Percentiles rank a stretch among this genome's conserved stretches.
Evolutionary conservation across 148 eudicot species (phyloP).

Genomic region (Heliosperma pusillum): DNA sequence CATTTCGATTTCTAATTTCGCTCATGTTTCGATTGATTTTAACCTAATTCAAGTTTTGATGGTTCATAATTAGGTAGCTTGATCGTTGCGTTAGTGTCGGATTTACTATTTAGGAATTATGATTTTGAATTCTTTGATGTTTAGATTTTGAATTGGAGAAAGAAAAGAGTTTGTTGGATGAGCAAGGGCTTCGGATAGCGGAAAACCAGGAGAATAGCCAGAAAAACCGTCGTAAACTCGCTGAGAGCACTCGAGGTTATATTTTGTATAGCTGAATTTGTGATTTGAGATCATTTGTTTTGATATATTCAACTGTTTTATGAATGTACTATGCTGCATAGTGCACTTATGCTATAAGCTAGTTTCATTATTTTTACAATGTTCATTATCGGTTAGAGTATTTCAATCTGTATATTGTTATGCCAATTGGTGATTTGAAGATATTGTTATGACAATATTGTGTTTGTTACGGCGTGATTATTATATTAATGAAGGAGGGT

Average conservation of each 20-base stretch:
- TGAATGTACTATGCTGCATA: not conserved
- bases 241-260: conserved; percentile 95
- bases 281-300: not conserved
- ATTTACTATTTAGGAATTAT: not conserved
- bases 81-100: not conserved
- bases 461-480: not conserved
- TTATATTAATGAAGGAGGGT: not conserved
- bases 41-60: not conserved
- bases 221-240: conserved; percentile 92
- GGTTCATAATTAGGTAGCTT: not conserved
- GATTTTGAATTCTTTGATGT: conserved; percentile 9
- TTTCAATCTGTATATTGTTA: not conserved
- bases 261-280: not conserved
- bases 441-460: not conserved
- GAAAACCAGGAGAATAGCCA: conserved; percentile 98
- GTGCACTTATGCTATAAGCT: not conserved
- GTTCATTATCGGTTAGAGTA: not conserved
- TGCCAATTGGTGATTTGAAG: not conserved
- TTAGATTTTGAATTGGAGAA: conserved; percentile 95
- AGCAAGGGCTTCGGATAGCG: conserved; percentile 93
- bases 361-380: not conserved
- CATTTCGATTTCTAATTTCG: not conserved
- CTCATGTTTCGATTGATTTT: not conserved
- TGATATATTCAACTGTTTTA: not conserved
- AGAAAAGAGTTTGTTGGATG: conserved; percentile 85